Evolutionary conservation across 805 yeast species (phyloP).

Genomic region (Candida golubevii): DNA sequence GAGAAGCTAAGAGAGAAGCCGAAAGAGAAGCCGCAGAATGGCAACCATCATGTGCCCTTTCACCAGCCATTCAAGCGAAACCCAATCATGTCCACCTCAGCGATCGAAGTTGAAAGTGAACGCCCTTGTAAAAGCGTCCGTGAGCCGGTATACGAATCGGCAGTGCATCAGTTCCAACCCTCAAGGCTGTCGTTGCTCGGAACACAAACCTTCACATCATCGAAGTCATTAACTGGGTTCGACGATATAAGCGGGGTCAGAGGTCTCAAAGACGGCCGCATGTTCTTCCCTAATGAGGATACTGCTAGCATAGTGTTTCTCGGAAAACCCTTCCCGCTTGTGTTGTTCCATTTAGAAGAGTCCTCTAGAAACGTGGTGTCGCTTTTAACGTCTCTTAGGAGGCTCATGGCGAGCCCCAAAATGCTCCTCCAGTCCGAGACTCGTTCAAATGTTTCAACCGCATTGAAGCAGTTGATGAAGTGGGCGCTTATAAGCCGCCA

Average conservation of each 20-base stretch:
- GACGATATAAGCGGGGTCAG: slow-evolving; percentile 2
- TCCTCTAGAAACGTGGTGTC: slow-evolving; percentile 16
- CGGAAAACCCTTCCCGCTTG: slow-evolving; percentile 23
- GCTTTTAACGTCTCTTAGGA: slow-evolving; percentile 19
- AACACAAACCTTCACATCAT: not conserved
- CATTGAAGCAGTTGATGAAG: slow-evolving; percentile 21
- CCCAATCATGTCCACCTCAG: slow-evolving; percentile 28
- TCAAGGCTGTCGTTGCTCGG: slow-evolving; percentile 9
- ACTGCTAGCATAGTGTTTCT: slow-evolving; percentile 11
- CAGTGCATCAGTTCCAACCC: slow-evolving; percentile 7
- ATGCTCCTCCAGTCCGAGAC: not conserved
- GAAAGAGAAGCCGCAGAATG: not conserved
- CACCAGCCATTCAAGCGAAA: slow-evolving; percentile 14
- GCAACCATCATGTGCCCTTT: not conserved
- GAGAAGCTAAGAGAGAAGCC: not conserved
- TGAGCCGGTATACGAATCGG: not conserved
- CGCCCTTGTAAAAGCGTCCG: slow-evolving; percentile 11
- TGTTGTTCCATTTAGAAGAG: slow-evolving; percentile 20
- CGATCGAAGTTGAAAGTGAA: slow-evolving; percentile 33
- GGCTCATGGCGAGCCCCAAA: slow-evolving; percentile 12
- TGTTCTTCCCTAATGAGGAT: slow-evolving; percentile 10
- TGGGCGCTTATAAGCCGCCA: slow-evolving; percentile 34
- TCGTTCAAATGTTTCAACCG: slow-evolving; percentile 15
- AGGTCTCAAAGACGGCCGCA: slow-evolving; percentile 11
- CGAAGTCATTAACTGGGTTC: slow-evolving; percentile 9